Evolutionary conservation across 495 filamentous ascomycete genomes (phyloP), one percentile per base, ranked within the genome.

Genomic region (Bryoglossum gracile): DNA sequence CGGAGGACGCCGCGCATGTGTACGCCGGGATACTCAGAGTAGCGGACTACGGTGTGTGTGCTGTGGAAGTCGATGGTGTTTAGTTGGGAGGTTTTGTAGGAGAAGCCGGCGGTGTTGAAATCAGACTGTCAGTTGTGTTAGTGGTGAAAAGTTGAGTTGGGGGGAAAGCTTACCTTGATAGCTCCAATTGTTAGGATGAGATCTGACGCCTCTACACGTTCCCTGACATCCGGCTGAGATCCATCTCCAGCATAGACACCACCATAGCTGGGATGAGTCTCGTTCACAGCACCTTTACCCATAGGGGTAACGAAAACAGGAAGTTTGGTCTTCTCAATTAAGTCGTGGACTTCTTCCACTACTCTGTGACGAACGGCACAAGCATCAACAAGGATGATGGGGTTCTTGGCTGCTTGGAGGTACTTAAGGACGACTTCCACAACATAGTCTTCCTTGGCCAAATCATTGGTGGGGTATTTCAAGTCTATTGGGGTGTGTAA

Each of bases 31-130:
- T 94, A 95, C 59, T 86, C 82, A 0, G 84, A 87, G 61, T 88
- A 89, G 17, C 83, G 73, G 14, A 92, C 87, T 22, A 72, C 76
- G 60, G 83, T 82, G 60, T 80, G 80, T 38, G 72, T 80, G 65
- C 82, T 89, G 66, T 94, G 87, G 61, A 95, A 86, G 60, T 95
- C 89, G 55, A 95, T 89, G 11, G 84, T 86, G 48, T 83, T 85
- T 38, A 89, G 75, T 63, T 87, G 85, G 9, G 83, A 83, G 30
- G 88, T 80, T 49, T 77, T 81, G 59, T 94, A 95, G 5, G 85
- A 85, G 71, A 95, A 95, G 13, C 90, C 90, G 9, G 83, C 70
- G 5, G 57, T 56, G 65, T 96, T 95, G 72, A 94, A 94, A 59
- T 96, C 90, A 53, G 81, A 88, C 65, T 86, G 80, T 51, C 18